Conservation (phyloP, 345 rosid genomes). For the Citrus cavaleriei region DNA sequence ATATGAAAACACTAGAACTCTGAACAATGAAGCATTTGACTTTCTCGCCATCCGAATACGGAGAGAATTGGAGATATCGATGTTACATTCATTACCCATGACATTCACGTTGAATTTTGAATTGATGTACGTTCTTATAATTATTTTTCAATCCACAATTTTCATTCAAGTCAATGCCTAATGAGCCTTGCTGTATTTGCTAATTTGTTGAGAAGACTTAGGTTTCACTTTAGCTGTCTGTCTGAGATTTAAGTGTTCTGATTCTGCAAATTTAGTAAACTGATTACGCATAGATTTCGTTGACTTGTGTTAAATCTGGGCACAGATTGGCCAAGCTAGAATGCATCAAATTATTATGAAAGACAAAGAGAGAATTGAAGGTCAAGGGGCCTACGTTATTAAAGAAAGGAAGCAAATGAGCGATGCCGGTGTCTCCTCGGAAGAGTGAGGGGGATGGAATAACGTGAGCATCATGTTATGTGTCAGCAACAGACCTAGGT, state of each 20-base stretch:
- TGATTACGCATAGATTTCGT: slow-evolving; percentile 18
- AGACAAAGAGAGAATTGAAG: slow-evolving; percentile 19
- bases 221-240: background rate
- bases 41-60: background rate
- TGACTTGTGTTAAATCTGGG: slow-evolving; percentile 22
- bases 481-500: slow-evolving; percentile 29
- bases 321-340: background rate
- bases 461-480: slow-evolving; percentile 55
- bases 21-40: background rate
- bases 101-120: background rate
- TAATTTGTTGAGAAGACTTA: background rate
- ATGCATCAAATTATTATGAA: slow-evolving; percentile 4
- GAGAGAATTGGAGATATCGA: background rate
- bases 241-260: slow-evolving; percentile 6
- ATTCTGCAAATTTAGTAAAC: background rate
- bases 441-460: slow-evolving; percentile 38
- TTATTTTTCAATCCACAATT: background rate
- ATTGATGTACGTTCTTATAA: background rate
- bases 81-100: background rate
- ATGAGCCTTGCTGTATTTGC: background rate
- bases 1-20: background rate
- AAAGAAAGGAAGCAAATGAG: slow-evolving; percentile 29
- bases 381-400: slow-evolving; percentile 33
- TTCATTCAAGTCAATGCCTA: background rate
- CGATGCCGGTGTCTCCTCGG: slow-evolving; percentile 46